phyloP scores from a whole-genome alignment of 331 rosid genomes.

The Rosa hybrid region DNA sequence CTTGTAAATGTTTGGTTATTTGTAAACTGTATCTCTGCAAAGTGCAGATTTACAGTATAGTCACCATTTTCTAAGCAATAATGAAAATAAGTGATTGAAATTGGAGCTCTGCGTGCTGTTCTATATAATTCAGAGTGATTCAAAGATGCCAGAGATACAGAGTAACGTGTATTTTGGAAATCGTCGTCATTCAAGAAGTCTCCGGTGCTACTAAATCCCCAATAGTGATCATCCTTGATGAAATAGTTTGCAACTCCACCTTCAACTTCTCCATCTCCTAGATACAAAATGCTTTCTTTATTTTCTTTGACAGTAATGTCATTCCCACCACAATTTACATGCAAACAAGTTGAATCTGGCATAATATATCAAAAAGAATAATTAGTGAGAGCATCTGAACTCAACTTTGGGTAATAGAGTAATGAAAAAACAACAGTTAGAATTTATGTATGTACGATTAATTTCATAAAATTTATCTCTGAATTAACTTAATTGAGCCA shows the following conservation, averaged over 20 bases:
- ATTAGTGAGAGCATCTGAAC: not conserved
- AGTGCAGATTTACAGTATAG: constrained; percentile 70
- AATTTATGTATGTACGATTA: not conserved
- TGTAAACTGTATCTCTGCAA: constrained; percentile 78
- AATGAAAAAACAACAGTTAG: not conserved
- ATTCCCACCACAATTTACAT: constrained; percentile 77
- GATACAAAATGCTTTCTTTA: constrained; percentile 32
- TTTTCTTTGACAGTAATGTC: constrained; percentile 43
- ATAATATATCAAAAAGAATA: constrained; percentile 4
- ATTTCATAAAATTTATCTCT: not conserved
- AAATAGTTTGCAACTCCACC: constrained; percentile 65
- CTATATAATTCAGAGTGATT: constrained; percentile 51
- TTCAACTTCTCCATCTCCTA: constrained; percentile 61
- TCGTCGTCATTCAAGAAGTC: constrained; percentile 83
- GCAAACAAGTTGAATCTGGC: constrained; percentile 79
- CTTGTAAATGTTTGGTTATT: constrained; percentile 55
- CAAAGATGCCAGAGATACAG: constrained; percentile 39
- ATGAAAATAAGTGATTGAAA: constrained; percentile 74
- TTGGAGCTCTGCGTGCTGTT: constrained; percentile 69
- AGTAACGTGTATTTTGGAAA: constrained; percentile 55
- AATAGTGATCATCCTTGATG: constrained; percentile 24
- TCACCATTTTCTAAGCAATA: constrained; percentile 84
- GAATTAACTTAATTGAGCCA: not conserved
- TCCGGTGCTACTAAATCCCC: constrained; percentile 97
- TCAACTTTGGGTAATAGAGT: not conserved